A percentile compares a stretch with the other conserved stretches of the same genome.
phyloP scores from a whole-genome alignment of 495 filamentous ascomycete genomes.

The Parachaetomium inaequale region DNA sequence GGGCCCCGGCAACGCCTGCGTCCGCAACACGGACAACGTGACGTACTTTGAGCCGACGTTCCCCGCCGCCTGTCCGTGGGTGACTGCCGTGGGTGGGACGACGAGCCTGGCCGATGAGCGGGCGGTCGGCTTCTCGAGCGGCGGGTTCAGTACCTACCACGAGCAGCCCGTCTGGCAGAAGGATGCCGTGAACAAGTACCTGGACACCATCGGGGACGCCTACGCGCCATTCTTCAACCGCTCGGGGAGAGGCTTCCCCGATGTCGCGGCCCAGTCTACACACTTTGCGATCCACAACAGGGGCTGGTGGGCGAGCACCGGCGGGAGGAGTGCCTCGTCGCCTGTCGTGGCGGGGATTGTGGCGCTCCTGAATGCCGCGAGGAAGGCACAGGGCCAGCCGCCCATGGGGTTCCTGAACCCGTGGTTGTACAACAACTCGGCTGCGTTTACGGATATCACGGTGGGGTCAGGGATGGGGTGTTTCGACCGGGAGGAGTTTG shows the following conservation, averaged over 20 bases:
- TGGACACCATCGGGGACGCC: conserved; percentile 20
- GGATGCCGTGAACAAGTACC: conserved; percentile 51
- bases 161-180: conserved; percentile 58
- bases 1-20: conserved; percentile 59
- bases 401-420: conserved; percentile 72
- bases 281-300: conserved; percentile 19
- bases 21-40: conserved; percentile 60
- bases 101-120: conserved; percentile 31
- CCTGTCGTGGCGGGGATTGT: conserved; percentile 63
- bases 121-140: conserved; percentile 45
- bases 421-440: conserved; percentile 59
- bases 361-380: conserved; percentile 64
- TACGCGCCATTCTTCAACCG: conserved; percentile 45
- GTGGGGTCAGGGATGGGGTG: no score
- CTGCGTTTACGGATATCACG: conserved; percentile 5
- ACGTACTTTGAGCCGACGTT: conserved; percentile 67
- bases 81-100: conserved; percentile 71
- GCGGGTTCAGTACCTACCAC: conserved; percentile 69
- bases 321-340: conserved; percentile 62
- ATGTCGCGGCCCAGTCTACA: conserved; percentile 59
- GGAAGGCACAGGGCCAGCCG: conserved; percentile 51
- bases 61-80: conserved; percentile 69
- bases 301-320: conserved; percentile 21
- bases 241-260: conserved; percentile 66
- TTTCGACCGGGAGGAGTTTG: no score